Evolutionary conservation across 1,139 yeast genomes (phyloP).

Genomic region (Debaryomyces coudertii): DNA sequence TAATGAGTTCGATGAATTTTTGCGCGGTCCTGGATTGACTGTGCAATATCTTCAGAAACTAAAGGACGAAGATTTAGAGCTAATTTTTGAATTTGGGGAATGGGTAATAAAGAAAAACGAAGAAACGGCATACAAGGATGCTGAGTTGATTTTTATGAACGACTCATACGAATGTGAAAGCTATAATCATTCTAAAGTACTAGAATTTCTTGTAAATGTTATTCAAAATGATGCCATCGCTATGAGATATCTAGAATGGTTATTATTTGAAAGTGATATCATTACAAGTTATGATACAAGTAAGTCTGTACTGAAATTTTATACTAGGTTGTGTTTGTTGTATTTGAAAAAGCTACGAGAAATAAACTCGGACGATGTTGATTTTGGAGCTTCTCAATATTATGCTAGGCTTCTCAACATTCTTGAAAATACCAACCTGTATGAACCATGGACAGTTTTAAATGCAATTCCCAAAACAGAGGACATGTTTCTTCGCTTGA

Average conservation of each 20-base stretch:
- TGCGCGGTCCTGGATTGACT: constrained; percentile 53
- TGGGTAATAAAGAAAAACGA: constrained; percentile 51
- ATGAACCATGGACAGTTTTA: constrained; percentile 52
- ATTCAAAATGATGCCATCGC: constrained; percentile 39
- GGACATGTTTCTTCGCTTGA: constrained; percentile 42
- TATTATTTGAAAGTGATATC: constrained; percentile 46
- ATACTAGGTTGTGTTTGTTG: constrained; percentile 57
- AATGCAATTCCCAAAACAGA: constrained; percentile 42
- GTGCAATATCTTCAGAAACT: constrained; percentile 69
- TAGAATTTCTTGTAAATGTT: constrained; percentile 44
- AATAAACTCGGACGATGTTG: constrained; percentile 15
- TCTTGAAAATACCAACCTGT: constrained; percentile 36
- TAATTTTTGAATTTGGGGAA: constrained; percentile 61
- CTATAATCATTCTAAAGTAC: constrained; percentile 56
- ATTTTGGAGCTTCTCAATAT: constrained; percentile 20
- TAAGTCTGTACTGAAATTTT: constrained; percentile 33
- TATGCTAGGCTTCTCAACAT: constrained; percentile 43
- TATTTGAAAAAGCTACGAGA: constrained; percentile 48
- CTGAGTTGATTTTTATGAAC: constrained; percentile 64
- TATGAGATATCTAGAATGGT: constrained; percentile 64
- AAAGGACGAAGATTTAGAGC: constrained; percentile 49
- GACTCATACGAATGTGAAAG: constrained; percentile 66
- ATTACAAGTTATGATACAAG: constrained; percentile 42
- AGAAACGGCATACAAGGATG: constrained; percentile 35
- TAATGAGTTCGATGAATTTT: constrained; percentile 30